phyloP scores from a whole-genome alignment of 257 asterid genomes.

The Fraxinus quadrangulata region DNA sequence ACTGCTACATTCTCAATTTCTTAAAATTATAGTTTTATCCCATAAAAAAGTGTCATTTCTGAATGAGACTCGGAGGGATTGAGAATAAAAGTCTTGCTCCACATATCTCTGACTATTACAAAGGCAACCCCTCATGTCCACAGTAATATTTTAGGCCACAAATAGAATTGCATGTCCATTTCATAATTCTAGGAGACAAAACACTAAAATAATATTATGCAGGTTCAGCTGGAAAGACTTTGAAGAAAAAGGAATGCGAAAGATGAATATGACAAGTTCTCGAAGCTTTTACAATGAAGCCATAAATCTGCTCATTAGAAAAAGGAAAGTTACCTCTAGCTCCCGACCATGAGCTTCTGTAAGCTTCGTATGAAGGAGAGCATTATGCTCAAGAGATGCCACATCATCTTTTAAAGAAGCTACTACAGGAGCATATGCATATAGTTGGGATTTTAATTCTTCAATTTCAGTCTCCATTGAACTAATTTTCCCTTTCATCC shows the following conservation, averaged over 20 bases:
- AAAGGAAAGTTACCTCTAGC: conserved; percentile 54
- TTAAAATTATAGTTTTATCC: not conserved
- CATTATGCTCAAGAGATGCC: conserved; percentile 66
- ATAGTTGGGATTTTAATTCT: conserved; percentile 55
- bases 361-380: conserved; percentile 49
- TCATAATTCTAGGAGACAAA: not conserved
- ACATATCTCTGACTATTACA: not conserved
- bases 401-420: conserved; percentile 67
- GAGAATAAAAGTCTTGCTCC: not conserved
- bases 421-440: conserved; percentile 59
- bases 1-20: too few species aligned
- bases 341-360: conserved; percentile 40
- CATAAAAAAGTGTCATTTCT: not conserved
- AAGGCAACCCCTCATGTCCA: not conserved
- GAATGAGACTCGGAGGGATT: not conserved
- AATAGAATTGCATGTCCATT: not conserved
- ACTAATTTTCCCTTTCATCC: conserved; percentile 55
- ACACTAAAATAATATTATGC: not conserved
- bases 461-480: conserved; percentile 61
- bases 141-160: not conserved
- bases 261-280: not conserved
- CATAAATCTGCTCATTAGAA: not conserved
- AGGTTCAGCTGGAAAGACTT: not conserved
- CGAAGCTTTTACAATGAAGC: not conserved
- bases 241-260: not conserved